phyloP scores from a whole-genome alignment of 176 grass and related monocot species.

The Juncus effusus region DNA sequence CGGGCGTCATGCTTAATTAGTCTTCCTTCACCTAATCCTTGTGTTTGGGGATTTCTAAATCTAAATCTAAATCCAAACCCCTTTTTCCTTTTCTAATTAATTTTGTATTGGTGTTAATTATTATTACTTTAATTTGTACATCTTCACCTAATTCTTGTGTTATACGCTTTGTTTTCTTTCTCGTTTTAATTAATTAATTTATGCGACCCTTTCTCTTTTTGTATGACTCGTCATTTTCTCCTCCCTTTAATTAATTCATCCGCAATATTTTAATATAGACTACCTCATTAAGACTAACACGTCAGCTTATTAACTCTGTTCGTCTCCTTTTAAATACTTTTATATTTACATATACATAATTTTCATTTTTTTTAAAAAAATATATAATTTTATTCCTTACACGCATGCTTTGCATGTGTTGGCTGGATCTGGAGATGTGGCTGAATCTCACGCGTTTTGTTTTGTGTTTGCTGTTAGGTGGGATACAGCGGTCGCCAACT shows the following conservation, averaged over 20 bases:
- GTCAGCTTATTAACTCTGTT: constrained; percentile 16
- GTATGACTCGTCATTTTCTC: too few relatives aligned
- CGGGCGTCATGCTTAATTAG: background rate
- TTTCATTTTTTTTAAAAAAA: too few relatives aligned
- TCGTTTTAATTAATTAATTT: background rate
- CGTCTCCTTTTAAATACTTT: constrained; percentile 3
- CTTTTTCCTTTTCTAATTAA: background rate
- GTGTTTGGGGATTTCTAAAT: background rate
- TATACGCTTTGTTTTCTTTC: background rate
- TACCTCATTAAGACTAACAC: background rate
- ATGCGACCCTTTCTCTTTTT: background rate
- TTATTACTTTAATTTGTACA: background rate
- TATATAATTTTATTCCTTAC: background rate
- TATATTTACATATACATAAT: background rate
- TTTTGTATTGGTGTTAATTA: background rate
- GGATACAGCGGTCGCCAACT: constrained; percentile 19
- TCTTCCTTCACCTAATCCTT: background rate
- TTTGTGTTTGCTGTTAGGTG: constrained; percentile 8
- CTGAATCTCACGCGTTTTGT: background rate
- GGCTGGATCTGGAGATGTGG: background rate
- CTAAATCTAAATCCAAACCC: background rate
- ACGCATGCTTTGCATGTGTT: constrained; percentile 21
- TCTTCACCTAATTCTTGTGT: constrained; percentile 5
- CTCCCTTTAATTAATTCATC: too few relatives aligned
- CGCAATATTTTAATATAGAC: too few relatives aligned